These are phyloP conservation scores for Cichorium intybus DNA, from an alignment of 140 eudicot species.

Conservation along the genomic window DNA sequence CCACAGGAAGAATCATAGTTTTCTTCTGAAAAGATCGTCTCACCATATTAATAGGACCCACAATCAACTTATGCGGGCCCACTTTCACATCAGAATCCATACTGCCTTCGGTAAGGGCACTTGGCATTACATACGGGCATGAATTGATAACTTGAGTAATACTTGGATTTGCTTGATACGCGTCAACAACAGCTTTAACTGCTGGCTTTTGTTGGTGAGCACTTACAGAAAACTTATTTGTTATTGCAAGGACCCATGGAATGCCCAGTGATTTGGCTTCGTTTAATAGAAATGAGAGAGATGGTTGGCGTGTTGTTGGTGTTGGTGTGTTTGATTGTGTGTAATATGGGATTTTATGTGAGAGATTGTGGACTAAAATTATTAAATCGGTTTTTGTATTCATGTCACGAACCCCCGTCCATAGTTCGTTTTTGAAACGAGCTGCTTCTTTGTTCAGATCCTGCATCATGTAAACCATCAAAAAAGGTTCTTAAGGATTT, in stretches of 20 bases:
- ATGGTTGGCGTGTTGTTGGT: constrained; percentile 59
- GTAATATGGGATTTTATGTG: constrained; percentile 80
- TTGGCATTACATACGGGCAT: constrained; percentile 81
- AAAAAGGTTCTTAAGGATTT: too few species aligned
- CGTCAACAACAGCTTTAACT: constrained; percentile 66
- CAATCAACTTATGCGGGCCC: constrained; percentile 48
- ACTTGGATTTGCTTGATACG: constrained; percentile 75
- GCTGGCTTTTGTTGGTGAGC: constrained; percentile 88
- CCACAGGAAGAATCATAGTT: constrained; percentile 75
- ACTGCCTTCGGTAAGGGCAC: constrained; percentile 37
- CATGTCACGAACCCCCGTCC: constrained; percentile 93
- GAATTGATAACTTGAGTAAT: constrained; percentile 70
- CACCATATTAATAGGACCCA: constrained; percentile 58
- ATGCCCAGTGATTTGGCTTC: constrained; percentile 90
- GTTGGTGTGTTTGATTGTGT: constrained; percentile 45
- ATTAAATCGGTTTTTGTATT: constrained; percentile 77
- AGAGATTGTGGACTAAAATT: constrained; percentile 84
- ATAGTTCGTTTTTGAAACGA: constrained; percentile 73
- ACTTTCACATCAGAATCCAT: constrained; percentile 34
- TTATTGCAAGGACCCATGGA: constrained; percentile 96
- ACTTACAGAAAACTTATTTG: constrained; percentile 90
- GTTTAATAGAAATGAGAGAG: constrained; percentile 71
- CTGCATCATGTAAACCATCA: constrained; percentile 35
- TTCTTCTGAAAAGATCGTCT: constrained; percentile 70
- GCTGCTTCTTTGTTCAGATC: constrained; percentile 72